These are phyloP conservation scores for Actinomortierella wolfii DNA, from an alignment of 371 early-diverging fungal genomes.

Conservation along the genomic window DNA sequence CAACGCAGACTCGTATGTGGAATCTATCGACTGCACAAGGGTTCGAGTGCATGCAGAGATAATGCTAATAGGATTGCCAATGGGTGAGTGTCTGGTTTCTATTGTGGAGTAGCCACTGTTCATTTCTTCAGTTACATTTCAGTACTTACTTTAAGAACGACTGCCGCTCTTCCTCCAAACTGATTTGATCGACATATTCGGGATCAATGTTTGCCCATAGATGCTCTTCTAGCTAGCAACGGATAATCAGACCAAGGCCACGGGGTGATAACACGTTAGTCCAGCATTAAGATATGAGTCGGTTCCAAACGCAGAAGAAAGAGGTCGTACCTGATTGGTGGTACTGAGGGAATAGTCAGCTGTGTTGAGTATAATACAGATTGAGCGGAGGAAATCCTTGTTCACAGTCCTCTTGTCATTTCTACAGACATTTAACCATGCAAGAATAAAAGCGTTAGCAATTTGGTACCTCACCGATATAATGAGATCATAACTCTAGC, in stretches of 20 bases:
- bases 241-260: not conserved
- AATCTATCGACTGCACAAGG: constrained; percentile 70
- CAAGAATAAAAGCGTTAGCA: not conserved
- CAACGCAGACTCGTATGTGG: constrained; percentile 67
- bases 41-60: constrained; percentile 64
- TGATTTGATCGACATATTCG: constrained; percentile 65
- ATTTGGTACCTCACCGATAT: not conserved
- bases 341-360: constrained; percentile 93
- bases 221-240: constrained; percentile 82
- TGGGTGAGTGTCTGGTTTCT: too few relatives aligned
- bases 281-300: too few relatives aligned
- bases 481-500: not conserved
- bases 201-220: constrained; percentile 78
- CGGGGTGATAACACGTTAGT: too few relatives aligned
- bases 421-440: constrained; percentile 31
- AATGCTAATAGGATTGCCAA: constrained; percentile 43
- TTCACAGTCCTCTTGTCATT: constrained; percentile 67
- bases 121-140: not conserved
- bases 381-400: constrained; percentile 64
- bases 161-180: constrained; percentile 75
- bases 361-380: constrained; percentile 85
- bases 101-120: too few relatives aligned
- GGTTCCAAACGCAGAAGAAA: too few relatives aligned
- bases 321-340: constrained; percentile 76
- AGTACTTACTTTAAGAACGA: constrained; percentile 65